Conservation (phyloP, 2,329 filamentous ascomycete species). For the Neofusicoccum kwambonambiense region DNA sequence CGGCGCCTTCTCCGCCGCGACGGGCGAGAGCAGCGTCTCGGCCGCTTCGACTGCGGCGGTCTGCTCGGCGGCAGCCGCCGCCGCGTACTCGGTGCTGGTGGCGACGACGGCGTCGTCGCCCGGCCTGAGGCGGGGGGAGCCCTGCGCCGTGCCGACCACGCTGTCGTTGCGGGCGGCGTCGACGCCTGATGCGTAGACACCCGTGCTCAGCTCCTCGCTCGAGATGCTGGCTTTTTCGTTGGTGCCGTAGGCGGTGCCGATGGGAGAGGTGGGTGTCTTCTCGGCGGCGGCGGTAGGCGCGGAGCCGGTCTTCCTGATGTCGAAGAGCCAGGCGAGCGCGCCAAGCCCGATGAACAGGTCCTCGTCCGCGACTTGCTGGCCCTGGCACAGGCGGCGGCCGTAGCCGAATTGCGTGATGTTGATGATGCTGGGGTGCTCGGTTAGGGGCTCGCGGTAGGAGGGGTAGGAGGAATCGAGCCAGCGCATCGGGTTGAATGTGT, state of each 20-base stretch:
- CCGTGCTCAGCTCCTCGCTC: slow-evolving; percentile 35
- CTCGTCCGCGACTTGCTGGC: slow-evolving; percentile 42
- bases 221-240: slow-evolving; percentile 37
- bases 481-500: slow-evolving; percentile 53
- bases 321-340: slow-evolving; percentile 47
- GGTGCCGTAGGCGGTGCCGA: slow-evolving; percentile 22
- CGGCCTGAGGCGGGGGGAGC: too few relatives aligned
- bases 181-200: background rate
- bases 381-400: slow-evolving; percentile 50
- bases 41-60: background rate
- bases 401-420: slow-evolving; percentile 57
- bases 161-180: slow-evolving; percentile 7
- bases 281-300: background rate
- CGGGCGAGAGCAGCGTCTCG: background rate
- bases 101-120: background rate
- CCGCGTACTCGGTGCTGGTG: background rate
- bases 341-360: slow-evolving; percentile 44
- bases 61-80: background rate
- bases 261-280: slow-evolving; percentile 13
- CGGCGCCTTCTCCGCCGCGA: background rate
- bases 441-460: slow-evolving; percentile 54
- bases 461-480: slow-evolving; percentile 54
- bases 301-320: slow-evolving; percentile 29
- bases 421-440: slow-evolving; percentile 52
- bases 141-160: background rate